Base-by-base conservation (phyloP, 2,329 filamentous ascomycete species). In the Neofusicoccum ribis region DNA sequence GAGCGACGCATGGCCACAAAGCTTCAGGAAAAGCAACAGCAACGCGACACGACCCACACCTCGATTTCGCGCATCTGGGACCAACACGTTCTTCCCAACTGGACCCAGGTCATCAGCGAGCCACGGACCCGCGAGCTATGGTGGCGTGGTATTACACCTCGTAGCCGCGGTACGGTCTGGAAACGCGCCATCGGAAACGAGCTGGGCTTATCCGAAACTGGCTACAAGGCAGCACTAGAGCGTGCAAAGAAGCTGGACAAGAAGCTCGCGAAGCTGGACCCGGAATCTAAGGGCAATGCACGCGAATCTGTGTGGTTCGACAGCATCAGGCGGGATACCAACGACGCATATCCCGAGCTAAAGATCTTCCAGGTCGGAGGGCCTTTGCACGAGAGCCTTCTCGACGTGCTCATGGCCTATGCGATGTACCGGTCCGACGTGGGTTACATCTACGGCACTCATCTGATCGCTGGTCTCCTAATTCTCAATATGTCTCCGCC, bases 341-440 rank as follows among this genome's bases (percentile, higher is more conserved):
- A 86, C 34, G 81, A 80, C 39, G 91, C 90, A 1, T 93, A 89
- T 82, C 84, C 85, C 2, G 90, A 93, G 64, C 79, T 93, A 51
- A 86, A 86, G 70, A 90, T 93, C 72, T 94, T 93, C 73, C 85
- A 89, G 70, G 78, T 82, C 5, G 85, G 82, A 79, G 88, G 86
- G 0, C 90, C 91, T 1, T 80, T 93, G 11, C 86, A 93, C 72
- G 81, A 87, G 65, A 83, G 85, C 43, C 80, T 95, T 36, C 80
- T 90, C 17, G 88, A 94, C 72, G 86, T 95, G 9, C 82, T 94
- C 67, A 88, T 88, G 71, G 92, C 91, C 6, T 94, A 94, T 76
- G 84, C 88, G 63, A 90, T 92, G 86, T 95, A 95, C 77, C 85
- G 91, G 67, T 89, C 88, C 69, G 91, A 95, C 73, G 90, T 94